Evolutionary conservation across 306 rosid genomes (phyloP).

Genomic region (Lathyrus aphaca): DNA sequence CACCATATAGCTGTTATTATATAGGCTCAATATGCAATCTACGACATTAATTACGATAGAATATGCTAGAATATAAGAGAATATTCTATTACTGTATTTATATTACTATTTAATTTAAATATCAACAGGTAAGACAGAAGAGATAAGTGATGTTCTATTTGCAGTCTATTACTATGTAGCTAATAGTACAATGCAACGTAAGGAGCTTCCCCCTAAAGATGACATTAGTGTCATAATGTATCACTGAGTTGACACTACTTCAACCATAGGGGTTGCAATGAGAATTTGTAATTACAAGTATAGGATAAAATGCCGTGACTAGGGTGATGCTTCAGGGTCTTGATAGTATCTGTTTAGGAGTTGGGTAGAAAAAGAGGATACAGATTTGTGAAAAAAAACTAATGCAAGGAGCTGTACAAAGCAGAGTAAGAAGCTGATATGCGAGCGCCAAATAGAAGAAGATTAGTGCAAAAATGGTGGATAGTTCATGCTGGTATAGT

Average conservation of each 20-base stretch:
- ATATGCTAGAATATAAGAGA: no score
- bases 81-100: no score
- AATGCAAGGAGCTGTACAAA: slow-evolving; percentile 12
- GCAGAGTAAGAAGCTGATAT: not conserved
- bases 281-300: not conserved
- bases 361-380: not conserved
- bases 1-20: no score
- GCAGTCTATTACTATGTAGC: not conserved
- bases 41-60: no score
- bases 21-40: no score
- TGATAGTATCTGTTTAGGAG: not conserved
- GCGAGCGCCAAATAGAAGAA: not conserved
- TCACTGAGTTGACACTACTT: not conserved
- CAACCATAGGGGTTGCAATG: not conserved
- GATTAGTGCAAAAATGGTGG: slow-evolving; percentile 9
- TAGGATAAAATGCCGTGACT: not conserved
- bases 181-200: not conserved
- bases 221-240: not conserved
- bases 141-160: not conserved
- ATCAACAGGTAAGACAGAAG: not conserved
- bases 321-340: not conserved
- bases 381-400: not conserved
- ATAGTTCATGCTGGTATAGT: no score
- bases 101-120: no score
- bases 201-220: not conserved